Evolutionary conservation across 2,329 filamentous ascomycete genomes (phyloP).

Genomic region (Phyllosticta citriasiana): DNA sequence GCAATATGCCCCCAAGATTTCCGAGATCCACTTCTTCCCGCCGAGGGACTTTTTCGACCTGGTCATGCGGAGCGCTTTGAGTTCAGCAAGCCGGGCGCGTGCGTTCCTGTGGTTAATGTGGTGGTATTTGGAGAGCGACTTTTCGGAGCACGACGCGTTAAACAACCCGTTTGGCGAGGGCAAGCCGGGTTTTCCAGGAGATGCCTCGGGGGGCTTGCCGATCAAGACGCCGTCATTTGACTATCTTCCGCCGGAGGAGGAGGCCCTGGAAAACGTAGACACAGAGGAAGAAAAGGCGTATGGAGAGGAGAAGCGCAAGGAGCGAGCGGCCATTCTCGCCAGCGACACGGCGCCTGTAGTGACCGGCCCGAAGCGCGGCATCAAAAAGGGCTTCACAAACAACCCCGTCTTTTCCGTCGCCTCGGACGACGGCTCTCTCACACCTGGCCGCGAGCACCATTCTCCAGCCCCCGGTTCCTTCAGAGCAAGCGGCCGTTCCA

Average conservation of each 20-base stretch:
- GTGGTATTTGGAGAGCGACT: slow-evolving; percentile 97
- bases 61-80: slow-evolving; percentile 79
- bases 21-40: slow-evolving; percentile 80
- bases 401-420: slow-evolving; percentile 33
- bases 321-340: slow-evolving; percentile 61
- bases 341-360: slow-evolving; percentile 62
- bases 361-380: slow-evolving; percentile 40
- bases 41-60: slow-evolving; percentile 90
- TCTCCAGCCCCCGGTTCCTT: slow-evolving; percentile 26
- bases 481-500: slow-evolving; percentile 17
- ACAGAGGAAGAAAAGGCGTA: slow-evolving; percentile 59
- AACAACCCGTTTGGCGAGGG: slow-evolving; percentile 78
- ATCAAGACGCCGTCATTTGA: slow-evolving; percentile 56
- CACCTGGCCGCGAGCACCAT: slow-evolving; percentile 29
- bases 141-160: slow-evolving; percentile 74
- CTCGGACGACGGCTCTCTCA: slow-evolving; percentile 29
- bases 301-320: slow-evolving; percentile 62
- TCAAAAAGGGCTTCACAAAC: slow-evolving; percentile 37
- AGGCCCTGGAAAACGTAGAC: slow-evolving; percentile 63
- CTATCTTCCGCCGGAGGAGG: slow-evolving; percentile 55
- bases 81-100: slow-evolving; percentile 69
- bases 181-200: slow-evolving; percentile 25
- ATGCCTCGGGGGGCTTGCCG: slow-evolving; percentile 36
- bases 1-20: slow-evolving; percentile 80
- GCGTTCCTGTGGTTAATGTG: slow-evolving; percentile 98